A percentile compares a stretch with the other conserved stretches of the same genome.
phyloP scores from a whole-genome alignment of 106 monocot genomes.

The Acanthochlamys bracteata region DNA sequence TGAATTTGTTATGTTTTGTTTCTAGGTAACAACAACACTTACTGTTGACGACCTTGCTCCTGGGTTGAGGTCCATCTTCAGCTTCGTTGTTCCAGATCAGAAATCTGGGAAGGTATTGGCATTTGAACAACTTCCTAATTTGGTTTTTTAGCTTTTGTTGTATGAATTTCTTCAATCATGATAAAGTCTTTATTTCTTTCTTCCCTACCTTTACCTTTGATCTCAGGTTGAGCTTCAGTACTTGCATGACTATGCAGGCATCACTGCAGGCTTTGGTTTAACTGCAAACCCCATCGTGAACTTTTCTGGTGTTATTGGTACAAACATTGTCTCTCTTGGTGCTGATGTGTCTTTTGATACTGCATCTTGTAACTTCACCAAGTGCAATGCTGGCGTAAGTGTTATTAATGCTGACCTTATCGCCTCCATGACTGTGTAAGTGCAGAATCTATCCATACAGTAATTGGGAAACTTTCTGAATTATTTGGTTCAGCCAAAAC shows the following conservation, averaged over 20 bases:
- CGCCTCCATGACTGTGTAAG: slow-evolving; percentile 66
- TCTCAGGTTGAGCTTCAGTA: slow-evolving; percentile 63
- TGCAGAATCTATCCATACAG: slow-evolving; percentile 14
- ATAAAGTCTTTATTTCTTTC: neutral
- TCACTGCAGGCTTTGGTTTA: slow-evolving; percentile 46
- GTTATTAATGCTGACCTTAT: slow-evolving; percentile 60
- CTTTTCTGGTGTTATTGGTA: slow-evolving; percentile 56
- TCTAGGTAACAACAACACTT: slow-evolving; percentile 38
- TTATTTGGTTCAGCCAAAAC: neutral
- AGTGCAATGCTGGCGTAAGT: slow-evolving; percentile 76
- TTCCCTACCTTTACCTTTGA: neutral
- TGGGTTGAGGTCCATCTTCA: slow-evolving; percentile 54
- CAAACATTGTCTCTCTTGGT: slow-evolving; percentile 39
- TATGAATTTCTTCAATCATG: too few relatives aligned
- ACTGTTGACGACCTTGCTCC: slow-evolving; percentile 52
- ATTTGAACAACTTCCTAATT: too few relatives aligned
- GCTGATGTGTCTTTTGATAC: slow-evolving; percentile 77
- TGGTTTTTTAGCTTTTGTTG: too few relatives aligned
- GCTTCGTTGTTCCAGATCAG: slow-evolving; percentile 78
- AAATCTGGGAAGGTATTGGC: slow-evolving; percentile 70
- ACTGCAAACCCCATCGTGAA: slow-evolving; percentile 56
- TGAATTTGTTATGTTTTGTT: neutral
- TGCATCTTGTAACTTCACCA: slow-evolving; percentile 68
- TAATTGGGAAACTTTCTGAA: neutral
- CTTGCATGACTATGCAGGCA: slow-evolving; percentile 63